phyloP scores from a whole-genome alignment of 805 yeast genomes.

The Jamesozyma jinghongensis region DNA sequence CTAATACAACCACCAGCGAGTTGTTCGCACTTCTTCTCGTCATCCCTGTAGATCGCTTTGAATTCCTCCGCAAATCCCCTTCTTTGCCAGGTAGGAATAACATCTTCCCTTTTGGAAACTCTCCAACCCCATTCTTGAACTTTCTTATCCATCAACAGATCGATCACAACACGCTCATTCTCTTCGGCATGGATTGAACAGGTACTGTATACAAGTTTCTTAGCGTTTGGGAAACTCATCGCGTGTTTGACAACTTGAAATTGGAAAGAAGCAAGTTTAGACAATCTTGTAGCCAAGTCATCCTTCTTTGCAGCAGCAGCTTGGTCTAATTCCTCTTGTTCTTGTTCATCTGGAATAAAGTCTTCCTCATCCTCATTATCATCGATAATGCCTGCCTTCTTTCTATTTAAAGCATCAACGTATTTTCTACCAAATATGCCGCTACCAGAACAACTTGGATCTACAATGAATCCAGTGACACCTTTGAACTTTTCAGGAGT shows the following conservation, averaged over 20 bases:
- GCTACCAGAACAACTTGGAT: constrained; percentile 96
- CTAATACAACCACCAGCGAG: constrained; percentile 84
- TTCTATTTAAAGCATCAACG: constrained; percentile 37
- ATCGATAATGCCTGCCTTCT: constrained; percentile 10
- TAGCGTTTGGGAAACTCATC: constrained; percentile 65
- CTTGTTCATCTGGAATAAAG: constrained; percentile 36
- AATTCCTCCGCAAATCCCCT: constrained; percentile 74
- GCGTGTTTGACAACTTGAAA: constrained; percentile 85
- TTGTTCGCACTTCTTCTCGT: constrained; percentile 39
- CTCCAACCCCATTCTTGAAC: constrained; percentile 67
- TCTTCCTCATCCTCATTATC: constrained; percentile 22
- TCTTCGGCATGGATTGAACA: constrained; percentile 93
- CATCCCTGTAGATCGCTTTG: constrained; percentile 35
- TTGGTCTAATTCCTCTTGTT: constrained; percentile 32
- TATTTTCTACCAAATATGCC: constrained; percentile 90
- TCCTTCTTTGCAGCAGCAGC: constrained; percentile 25
- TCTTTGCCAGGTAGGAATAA: constrained; percentile 77
- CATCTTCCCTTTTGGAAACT: constrained; percentile 48
- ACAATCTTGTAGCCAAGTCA: constrained; percentile 39
- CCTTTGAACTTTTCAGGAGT: constrained; percentile 46
- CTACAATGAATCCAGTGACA: constrained; percentile 78
- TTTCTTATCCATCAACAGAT: constrained; percentile 57
- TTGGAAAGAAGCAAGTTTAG: constrained; percentile 77
- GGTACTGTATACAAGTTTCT: constrained; percentile 81
- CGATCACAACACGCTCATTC: constrained; percentile 85